phyloP scores from a whole-genome alignment of 2,329 filamentous ascomycete genomes.

The Hortaea sp. region DNA sequence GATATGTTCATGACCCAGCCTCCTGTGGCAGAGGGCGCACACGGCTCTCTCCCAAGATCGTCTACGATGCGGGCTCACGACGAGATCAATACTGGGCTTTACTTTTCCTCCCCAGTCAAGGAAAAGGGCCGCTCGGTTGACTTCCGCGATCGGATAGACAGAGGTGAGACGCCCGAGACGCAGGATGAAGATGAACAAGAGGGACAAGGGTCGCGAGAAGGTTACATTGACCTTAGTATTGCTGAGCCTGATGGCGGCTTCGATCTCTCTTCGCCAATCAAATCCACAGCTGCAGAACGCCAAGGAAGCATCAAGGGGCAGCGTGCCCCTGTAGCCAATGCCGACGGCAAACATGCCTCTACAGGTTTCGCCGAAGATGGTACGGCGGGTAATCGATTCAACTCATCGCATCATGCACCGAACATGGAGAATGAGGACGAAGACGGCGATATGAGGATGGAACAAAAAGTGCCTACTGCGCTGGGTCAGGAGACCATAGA shows the following conservation, averaged over 20 bases:
- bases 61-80: not conserved
- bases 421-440: too few species aligned
- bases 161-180: not conserved
- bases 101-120: not conserved
- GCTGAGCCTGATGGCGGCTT: constrained; percentile 21
- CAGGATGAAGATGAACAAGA: not conserved
- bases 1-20: constrained; percentile 2
- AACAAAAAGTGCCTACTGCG: not conserved
- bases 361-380: not conserved
- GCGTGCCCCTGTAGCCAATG: not conserved
- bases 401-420: not conserved
- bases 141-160: too few species aligned
- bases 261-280: not conserved
- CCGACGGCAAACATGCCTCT: not conserved
- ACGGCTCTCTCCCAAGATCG: not conserved
- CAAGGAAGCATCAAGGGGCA: not conserved
- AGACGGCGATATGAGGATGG: too few species aligned
- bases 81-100: not conserved
- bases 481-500: not conserved
- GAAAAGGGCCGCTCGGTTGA: not conserved
- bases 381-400: not conserved
- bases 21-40: not conserved
- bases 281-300: not conserved
- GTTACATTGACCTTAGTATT: constrained; percentile 14
- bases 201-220: constrained; percentile 1